A percentile compares a stretch with the other conserved stretches of the same genome.
These are phyloP conservation scores for Aspergillus haitiensis DNA, from an alignment of 495 filamentous ascomycete genomes.

Conservation along the genomic window DNA sequence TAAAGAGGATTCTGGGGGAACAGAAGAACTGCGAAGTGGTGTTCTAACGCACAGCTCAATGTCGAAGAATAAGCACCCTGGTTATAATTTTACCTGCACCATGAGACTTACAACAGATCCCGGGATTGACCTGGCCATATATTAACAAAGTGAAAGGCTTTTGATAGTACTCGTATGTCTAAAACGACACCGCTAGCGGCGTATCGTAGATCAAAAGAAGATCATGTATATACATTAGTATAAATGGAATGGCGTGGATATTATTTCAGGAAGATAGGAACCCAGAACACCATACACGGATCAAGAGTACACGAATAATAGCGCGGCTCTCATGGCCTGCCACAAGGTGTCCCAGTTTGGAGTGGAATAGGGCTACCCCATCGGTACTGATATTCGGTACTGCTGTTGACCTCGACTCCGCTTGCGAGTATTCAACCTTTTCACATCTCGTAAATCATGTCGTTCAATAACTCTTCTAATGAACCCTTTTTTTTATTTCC, in stretches of 20 bases:
- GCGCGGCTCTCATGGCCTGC: conserved; percentile 20
- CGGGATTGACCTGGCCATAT: no score
- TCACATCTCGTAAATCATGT: conserved; percentile 43
- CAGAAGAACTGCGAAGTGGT: no score
- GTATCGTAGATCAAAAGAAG: conserved; percentile 35
- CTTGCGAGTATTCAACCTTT: conserved; percentile 37
- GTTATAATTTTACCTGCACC: no score
- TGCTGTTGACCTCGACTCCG: conserved; percentile 35
- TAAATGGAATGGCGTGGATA: conserved; percentile 21
- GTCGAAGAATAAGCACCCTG: no score
- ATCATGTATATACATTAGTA: conserved; percentile 44
- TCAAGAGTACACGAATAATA: conserved; percentile 17
- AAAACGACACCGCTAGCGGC: conserved; percentile 38
- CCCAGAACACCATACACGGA: conserved; percentile 15
- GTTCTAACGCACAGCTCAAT: no score
- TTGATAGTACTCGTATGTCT: conserved; percentile 23
- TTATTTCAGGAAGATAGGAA: conserved; percentile 18
- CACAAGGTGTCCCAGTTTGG: conserved; percentile 23
- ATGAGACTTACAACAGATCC: no score
- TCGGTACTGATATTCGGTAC: conserved; percentile 22
- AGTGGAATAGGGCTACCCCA: conserved; percentile 13
- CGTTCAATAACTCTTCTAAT: conserved; percentile 35
- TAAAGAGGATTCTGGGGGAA: no score
- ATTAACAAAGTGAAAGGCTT: conserved; percentile 8
- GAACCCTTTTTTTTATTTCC: conserved; percentile 34